Conservation (phyloP, 2,329 filamentous ascomycete genomes). For the Penicillium sp. region DNA sequence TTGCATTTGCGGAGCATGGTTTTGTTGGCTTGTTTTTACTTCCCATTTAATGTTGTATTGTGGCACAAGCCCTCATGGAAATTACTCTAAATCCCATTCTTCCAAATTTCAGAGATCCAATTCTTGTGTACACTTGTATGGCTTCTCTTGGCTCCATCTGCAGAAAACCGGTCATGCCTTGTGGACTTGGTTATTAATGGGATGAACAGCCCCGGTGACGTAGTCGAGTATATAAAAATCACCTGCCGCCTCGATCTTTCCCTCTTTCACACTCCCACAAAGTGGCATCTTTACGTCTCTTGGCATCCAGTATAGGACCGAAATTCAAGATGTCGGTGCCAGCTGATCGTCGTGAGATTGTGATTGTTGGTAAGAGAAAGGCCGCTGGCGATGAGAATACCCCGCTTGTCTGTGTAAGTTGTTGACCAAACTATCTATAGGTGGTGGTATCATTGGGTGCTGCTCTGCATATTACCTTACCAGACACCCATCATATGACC, state of each 20-base stretch:
- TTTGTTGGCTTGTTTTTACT: slow-evolving; percentile 13
- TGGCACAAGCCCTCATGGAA: slow-evolving; percentile 11
- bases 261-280: slow-evolving; percentile 9
- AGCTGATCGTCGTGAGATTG: slow-evolving; percentile 39
- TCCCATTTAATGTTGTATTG: background rate
- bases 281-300: slow-evolving; percentile 26
- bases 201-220: slow-evolving; percentile 29
- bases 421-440: slow-evolving; percentile 46
- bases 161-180: background rate
- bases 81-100: slow-evolving; percentile 3
- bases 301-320: slow-evolving; percentile 19
- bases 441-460: slow-evolving; percentile 89
- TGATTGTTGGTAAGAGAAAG: slow-evolving; percentile 40
- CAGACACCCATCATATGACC: slow-evolving; percentile 78
- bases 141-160: background rate
- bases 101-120: background rate
- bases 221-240: slow-evolving; percentile 18
- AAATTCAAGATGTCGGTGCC: slow-evolving; percentile 33
- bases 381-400: slow-evolving; percentile 13
- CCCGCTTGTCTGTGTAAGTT: slow-evolving; percentile 21
- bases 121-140: background rate
- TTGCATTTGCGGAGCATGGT: slow-evolving; percentile 37
- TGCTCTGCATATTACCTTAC: slow-evolving; percentile 91
- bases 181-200: slow-evolving; percentile 2
- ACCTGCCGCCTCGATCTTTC: background rate